These are phyloP conservation scores for Plantago elongata DNA, from an alignment of 257 asterid species.

Conservation along the genomic window DNA sequence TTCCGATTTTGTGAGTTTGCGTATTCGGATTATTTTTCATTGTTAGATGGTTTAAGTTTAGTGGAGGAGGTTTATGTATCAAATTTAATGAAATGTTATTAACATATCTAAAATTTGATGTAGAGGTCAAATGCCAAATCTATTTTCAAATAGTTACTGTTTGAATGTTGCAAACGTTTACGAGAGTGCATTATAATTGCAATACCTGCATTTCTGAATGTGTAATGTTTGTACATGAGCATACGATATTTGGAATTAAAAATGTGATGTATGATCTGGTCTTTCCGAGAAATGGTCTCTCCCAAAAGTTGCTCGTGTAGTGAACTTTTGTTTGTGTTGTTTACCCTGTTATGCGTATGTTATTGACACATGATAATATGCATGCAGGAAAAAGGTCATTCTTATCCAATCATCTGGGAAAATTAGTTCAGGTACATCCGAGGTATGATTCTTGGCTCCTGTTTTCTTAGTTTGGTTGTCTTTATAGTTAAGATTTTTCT, in stretches of 20 bases:
- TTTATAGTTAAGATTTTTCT: background rate
- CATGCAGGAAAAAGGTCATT: slow-evolving; percentile 49
- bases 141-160: too few relatives aligned
- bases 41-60: too few relatives aligned
- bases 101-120: background rate
- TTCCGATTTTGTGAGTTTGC: slow-evolving; percentile 53
- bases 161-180: too few relatives aligned
- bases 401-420: slow-evolving; percentile 54
- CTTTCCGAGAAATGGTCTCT: too few relatives aligned
- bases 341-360: too few relatives aligned
- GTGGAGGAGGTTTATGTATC: slow-evolving; percentile 24
- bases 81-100: background rate
- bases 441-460: slow-evolving; percentile 39
- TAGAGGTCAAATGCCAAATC: too few relatives aligned
- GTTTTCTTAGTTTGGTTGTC: background rate
- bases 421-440: slow-evolving; percentile 62
- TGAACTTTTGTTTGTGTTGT: too few relatives aligned
- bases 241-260: too few relatives aligned
- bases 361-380: background rate
- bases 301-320: too few relatives aligned
- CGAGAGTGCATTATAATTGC: too few relatives aligned
- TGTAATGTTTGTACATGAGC: too few relatives aligned
- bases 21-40: background rate
- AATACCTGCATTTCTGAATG: too few relatives aligned
- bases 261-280: slow-evolving; percentile 6